These are phyloP conservation scores for Aspergillus eucalypticola DNA, from an alignment of 2,329 filamentous ascomycete species.

Conservation along the genomic window DNA sequence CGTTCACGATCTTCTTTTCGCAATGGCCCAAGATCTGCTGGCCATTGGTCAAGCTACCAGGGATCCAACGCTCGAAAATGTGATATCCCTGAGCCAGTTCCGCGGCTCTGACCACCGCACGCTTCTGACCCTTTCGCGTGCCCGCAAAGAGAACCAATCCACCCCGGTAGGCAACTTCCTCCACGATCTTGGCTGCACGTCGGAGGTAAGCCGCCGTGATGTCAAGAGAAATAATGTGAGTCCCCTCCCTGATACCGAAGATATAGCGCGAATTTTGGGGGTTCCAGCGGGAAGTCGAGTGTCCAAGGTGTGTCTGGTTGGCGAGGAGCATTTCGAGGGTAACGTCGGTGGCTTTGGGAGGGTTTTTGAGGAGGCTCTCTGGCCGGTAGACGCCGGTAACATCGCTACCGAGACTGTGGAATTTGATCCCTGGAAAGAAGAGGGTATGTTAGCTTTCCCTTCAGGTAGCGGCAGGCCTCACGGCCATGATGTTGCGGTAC, in stretches of 20 bases:
- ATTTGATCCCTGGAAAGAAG: slow-evolving; percentile 30
- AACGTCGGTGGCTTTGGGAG: slow-evolving; percentile 75
- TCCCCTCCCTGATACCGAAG: slow-evolving; percentile 80
- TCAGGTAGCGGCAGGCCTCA: neutral
- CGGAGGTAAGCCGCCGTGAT: slow-evolving; percentile 83
- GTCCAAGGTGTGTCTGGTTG: slow-evolving; percentile 83
- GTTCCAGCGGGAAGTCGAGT: slow-evolving; percentile 90
- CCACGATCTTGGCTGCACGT: slow-evolving; percentile 88
- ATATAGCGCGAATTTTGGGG: slow-evolving; percentile 93
- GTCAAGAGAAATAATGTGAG: slow-evolving; percentile 93
- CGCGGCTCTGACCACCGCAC: slow-evolving; percentile 78
- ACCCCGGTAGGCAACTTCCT: slow-evolving; percentile 78
- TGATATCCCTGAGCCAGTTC: slow-evolving; percentile 77
- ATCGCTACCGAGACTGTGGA: slow-evolving; percentile 35
- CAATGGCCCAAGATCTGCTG: slow-evolving; percentile 79
- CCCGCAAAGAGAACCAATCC: slow-evolving; percentile 90
- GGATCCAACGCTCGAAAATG: slow-evolving; percentile 89
- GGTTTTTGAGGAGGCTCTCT: slow-evolving; percentile 58
- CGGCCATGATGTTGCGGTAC: slow-evolving; percentile 10
- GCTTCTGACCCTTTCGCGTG: slow-evolving; percentile 77
- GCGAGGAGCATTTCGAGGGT: slow-evolving; percentile 90
- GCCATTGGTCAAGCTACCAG: slow-evolving; percentile 88
- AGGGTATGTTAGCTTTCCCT: neutral
- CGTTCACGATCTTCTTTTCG: slow-evolving; percentile 73
- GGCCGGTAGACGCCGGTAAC: slow-evolving; percentile 33